Evolutionary conservation across 2,329 filamentous ascomycete genomes (phyloP).

Genomic region (Cladosporium sp.): DNA sequence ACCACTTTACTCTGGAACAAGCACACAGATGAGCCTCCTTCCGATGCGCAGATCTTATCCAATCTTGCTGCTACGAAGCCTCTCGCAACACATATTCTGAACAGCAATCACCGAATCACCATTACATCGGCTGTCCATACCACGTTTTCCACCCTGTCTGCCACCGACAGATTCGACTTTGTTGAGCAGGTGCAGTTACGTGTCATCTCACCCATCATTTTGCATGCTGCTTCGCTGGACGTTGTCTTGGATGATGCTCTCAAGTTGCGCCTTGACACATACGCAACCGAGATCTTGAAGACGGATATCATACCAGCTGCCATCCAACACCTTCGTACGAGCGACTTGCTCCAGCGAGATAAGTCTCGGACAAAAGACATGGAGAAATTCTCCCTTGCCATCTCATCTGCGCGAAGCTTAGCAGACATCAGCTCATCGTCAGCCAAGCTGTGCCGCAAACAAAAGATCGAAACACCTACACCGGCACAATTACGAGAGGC

Average conservation of each 20-base stretch:
- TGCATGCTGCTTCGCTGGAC: constrained; percentile 25
- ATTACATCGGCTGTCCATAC: constrained; percentile 16
- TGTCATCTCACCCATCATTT: constrained; percentile 19
- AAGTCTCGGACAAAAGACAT: constrained; percentile 22
- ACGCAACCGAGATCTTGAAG: constrained; percentile 23
- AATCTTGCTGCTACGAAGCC: constrained; percentile 13
- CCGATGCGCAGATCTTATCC: not conserved
- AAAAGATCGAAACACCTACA: constrained; percentile 22
- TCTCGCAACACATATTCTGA: constrained; percentile 16
- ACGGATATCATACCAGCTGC: constrained; percentile 21
- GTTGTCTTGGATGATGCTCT: constrained; percentile 24
- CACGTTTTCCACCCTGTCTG: constrained; percentile 3
- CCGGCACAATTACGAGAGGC: constrained; percentile 13
- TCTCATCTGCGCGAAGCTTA: constrained; percentile 20
- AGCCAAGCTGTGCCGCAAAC: constrained; percentile 24
- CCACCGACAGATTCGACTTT: constrained; percentile 13
- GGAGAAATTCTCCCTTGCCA: constrained; percentile 25
- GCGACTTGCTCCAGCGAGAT: constrained; percentile 13
- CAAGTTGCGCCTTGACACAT: constrained; percentile 25
- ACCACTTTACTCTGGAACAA: constrained; percentile 6
- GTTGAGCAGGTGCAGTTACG: constrained; percentile 15
- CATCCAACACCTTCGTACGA: constrained; percentile 5
- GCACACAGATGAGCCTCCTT: constrained; percentile 1
- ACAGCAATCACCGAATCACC: constrained; percentile 15
- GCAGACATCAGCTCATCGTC: constrained; percentile 21